Conservation (phyloP, 805 yeast species). For the Candida manassasensis region DNA sequence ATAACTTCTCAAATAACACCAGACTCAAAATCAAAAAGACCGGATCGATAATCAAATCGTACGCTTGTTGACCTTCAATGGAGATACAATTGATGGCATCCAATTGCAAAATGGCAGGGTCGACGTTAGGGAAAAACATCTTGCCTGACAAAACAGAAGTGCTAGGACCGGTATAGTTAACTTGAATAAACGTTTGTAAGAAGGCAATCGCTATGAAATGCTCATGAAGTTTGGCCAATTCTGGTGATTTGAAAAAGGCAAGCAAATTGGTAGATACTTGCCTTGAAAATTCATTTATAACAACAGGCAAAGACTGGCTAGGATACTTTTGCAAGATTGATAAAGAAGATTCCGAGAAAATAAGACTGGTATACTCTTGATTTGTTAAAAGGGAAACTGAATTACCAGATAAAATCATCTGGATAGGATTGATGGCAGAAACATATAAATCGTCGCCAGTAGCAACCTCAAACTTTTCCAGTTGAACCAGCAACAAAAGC, state of each 20-base stretch:
- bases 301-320: constrained; percentile 12
- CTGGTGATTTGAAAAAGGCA: constrained; percentile 8
- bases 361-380: constrained; percentile 14
- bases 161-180: constrained; percentile 82
- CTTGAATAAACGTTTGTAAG: constrained; percentile 66
- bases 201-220: constrained; percentile 52
- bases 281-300: constrained; percentile 13
- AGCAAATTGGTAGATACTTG: constrained; percentile 8
- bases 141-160: constrained; percentile 34
- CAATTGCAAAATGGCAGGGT: constrained; percentile 13
- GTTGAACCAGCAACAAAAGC: constrained; percentile 16
- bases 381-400: constrained; percentile 19
- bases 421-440: constrained; percentile 13
- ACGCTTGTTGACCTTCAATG: constrained; percentile 67
- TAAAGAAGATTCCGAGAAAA: constrained; percentile 13
- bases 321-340: constrained; percentile 20
- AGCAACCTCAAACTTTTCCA: constrained; percentile 11
- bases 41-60: constrained; percentile 44
- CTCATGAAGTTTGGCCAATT: constrained; percentile 15
- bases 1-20: constrained; percentile 34
- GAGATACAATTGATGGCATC: constrained; percentile 40
- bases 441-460: constrained; percentile 4
- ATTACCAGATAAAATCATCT: constrained; percentile 20
- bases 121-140: constrained; percentile 24
- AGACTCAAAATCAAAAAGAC: constrained; percentile 26